Conservation (phyloP, 768 basidiomycete species). For the Lentinula aciculospora region DNA sequence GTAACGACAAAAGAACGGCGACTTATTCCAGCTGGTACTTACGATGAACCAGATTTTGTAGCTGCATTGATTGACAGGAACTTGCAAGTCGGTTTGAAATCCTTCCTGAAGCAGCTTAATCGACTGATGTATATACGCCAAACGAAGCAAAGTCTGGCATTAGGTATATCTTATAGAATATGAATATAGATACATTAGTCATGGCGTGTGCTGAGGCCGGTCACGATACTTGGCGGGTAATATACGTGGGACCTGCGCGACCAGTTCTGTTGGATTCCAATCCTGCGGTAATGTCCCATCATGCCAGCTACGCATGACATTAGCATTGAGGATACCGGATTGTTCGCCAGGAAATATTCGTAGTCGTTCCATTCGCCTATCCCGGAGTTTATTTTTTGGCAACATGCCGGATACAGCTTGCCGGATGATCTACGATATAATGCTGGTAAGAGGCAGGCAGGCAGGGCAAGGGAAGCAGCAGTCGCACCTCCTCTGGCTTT, state of each 20-base stretch:
- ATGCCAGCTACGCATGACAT: slow-evolving; percentile 80
- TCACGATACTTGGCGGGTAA: slow-evolving; percentile 8
- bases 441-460: slow-evolving; percentile 1
- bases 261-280: slow-evolving; percentile 29
- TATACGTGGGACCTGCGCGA: slow-evolving; percentile 6
- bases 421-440: slow-evolving; percentile 71
- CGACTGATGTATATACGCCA: not conserved
- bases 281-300: slow-evolving; percentile 62
- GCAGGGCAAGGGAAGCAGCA: not conserved
- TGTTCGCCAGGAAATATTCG: slow-evolving; percentile 81
- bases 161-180: not conserved
- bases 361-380: slow-evolving; percentile 80
- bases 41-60: not conserved
- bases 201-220: slow-evolving; percentile 1
- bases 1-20: too few relatives aligned
- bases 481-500: slow-evolving; percentile 83
- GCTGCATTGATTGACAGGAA: not conserved
- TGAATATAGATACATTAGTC: not conserved
- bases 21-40: too few relatives aligned
- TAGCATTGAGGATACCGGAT: slow-evolving; percentile 71
- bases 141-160: not conserved
- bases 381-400: slow-evolving; percentile 94
- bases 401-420: slow-evolving; percentile 98
- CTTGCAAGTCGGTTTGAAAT: not conserved
- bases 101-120: not conserved